Base-by-base conservation (phyloP, 371 early-diverging fungal genomes). In the Mucor indicus region DNA sequence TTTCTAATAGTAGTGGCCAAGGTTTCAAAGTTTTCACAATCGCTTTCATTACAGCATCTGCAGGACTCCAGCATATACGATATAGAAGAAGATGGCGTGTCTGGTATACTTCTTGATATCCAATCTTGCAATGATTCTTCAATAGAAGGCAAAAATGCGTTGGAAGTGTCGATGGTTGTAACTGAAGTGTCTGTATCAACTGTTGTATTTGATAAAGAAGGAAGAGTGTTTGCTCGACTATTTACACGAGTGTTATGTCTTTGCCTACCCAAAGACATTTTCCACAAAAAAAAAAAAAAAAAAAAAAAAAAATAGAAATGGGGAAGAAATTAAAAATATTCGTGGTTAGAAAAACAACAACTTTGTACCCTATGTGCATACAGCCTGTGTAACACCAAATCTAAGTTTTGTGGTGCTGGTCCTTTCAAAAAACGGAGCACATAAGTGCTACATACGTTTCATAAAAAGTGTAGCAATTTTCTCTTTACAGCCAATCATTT, bases 71-170 rank as follows among this genome's bases (percentile, higher is more conserved):
- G 17, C n/a, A 53, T 51, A 15, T 37, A 46, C 9, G 60, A 40
- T 2, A 40, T 37, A 8, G 54, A 54, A 7, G 62, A 51, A 17
- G 55, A 43, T 3, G 62, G 57, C 11, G 49, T 53, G 31, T 59
- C 61, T 39, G 62, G 60, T 21, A 50, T 53, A 24, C 60, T 64
- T 46, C 56, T 55, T 13, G 50, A 38, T 4, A 68, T 44, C 73
- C 73, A 72, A 29, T 72, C 61, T 43, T 69, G 64, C 3, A 72
- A 49, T 17, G 69, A 68, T 55, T 68, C 64, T 39, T 72, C 69
- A 10, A 55, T 61, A 7, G 61, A 52, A 19, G 61, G 55, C 37
- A 44, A 33, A 35, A 48, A 38, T 4, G 38, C 21, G 13, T 17
- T 15, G 6, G 44, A 7, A 16, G 41, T 22, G 21, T 16, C 33